Evolutionary conservation across 1,139 yeast genomes (phyloP), one percentile per base, ranked within the genome.

Genomic region (Protomyces pachydermus): DNA sequence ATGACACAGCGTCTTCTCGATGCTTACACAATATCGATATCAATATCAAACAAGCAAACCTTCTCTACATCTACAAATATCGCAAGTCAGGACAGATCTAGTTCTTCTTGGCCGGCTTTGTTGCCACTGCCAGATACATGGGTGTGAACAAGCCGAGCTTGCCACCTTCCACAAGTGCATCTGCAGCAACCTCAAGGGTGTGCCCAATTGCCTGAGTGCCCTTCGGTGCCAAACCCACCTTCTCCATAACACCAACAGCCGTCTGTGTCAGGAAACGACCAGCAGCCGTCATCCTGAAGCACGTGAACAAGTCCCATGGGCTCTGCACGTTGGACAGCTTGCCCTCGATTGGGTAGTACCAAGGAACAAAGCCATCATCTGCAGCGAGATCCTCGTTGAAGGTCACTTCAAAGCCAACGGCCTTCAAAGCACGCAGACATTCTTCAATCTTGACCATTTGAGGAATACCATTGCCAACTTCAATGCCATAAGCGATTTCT

Each of bases 391-490:
- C 98, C 71, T 81, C 80, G 77, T 85, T 83, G 75, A 82, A 83
- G 72, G 83, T 82, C 71, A 93, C 79, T 71, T 88, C 87, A 76
- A 93, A 93, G 16, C 99, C 99, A 70, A 90, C 97, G 64, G 81
- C 82, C 76, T 84, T 81, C 73, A 95, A 82, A 23, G 98, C 98
- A 68, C 87, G 79, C 74, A 84, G 87, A 55, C 98, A 98, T 72
- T 90, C 97, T 69, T 85, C 83, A 71, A 84, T 84, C 72, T 80
- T 78, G 82, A 83, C 91, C 98, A 93, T 93, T 80, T 93, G 91
- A 75, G 98, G 98, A 73, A 93, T 93, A 79, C 98, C 98, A 76
- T 93, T 97, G 74, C 98, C 98, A 69, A 93, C 83, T 79, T 93
- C 98, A 73, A 93, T 95, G 75, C 97, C 98, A 77, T 93, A 93